A percentile compares a stretch with the other conserved stretches of the same genome.
Conservation (phyloP, 1,139 yeast species). For the Nakaseomyces delphensis region DNA sequence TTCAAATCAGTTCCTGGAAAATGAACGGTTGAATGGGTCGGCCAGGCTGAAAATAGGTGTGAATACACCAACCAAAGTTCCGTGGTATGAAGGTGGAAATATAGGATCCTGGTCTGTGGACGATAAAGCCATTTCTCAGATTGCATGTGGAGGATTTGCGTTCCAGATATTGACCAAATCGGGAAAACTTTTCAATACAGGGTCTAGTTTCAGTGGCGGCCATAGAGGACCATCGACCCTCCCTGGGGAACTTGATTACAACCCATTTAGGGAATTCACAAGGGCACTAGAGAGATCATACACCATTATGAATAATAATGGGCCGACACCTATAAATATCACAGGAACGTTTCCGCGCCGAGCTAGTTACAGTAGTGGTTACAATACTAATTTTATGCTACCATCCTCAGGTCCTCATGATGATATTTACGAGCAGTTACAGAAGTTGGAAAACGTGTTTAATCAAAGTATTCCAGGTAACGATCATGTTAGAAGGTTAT, state of each 20-base stretch:
- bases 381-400: background rate
- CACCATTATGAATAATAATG: conserved; percentile 12
- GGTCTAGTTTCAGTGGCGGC: conserved; percentile 42
- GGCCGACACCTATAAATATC: conserved; percentile 16
- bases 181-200: conserved; percentile 50
- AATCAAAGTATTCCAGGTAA: conserved; percentile 23
- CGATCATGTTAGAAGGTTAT: conserved; percentile 24
- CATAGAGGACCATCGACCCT: conserved; percentile 33
- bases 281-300: conserved; percentile 18
- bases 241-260: conserved; percentile 30
- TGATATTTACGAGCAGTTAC: conserved; percentile 22
- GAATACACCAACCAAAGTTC: conserved; percentile 38
- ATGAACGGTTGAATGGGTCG: conserved; percentile 25
- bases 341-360: conserved; percentile 15
- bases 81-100: conserved; percentile 22
- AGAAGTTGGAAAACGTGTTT: conserved; percentile 17
- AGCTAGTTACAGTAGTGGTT: conserved; percentile 1
- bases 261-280: conserved; percentile 26
- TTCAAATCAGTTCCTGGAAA: conserved; percentile 29
- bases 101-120: conserved; percentile 20
- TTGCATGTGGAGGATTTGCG: conserved; percentile 62
- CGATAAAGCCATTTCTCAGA: conserved; percentile 41
- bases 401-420: conserved; percentile 21
- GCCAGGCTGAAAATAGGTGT: conserved; percentile 34
- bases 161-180: conserved; percentile 48